Percentiles rank a stretch among this genome's conserved stretches.
phyloP scores from a whole-genome alignment of 805 yeast species.

The Myxozyma neotropica region DNA sequence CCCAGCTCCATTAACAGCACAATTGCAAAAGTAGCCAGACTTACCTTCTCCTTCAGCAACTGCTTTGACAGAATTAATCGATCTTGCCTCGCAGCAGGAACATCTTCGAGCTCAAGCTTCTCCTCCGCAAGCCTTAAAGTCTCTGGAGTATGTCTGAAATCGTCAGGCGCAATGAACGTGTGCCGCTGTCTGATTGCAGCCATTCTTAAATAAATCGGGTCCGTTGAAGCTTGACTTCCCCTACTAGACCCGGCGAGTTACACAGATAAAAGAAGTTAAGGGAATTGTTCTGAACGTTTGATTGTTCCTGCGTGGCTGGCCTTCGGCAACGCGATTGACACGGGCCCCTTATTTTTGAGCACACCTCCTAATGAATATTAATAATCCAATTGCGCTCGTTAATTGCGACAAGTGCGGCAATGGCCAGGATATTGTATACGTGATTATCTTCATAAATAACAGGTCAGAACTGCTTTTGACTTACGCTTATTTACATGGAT shows the following conservation, averaged over 20 bases:
- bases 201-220: neutral
- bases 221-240: neutral
- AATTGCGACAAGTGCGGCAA: too few species aligned
- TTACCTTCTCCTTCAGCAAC: constrained; percentile 14
- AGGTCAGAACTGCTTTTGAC: too few species aligned
- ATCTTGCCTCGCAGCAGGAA: constrained; percentile 31
- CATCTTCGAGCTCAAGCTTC: constrained; percentile 10
- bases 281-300: too few species aligned
- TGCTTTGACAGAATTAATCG: constrained; percentile 8
- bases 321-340: neutral
- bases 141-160: constrained; percentile 29
- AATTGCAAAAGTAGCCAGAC: neutral
- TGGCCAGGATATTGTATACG: too few species aligned
- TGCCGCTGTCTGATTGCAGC: constrained; percentile 28
- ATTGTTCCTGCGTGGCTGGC: neutral
- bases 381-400: too few species aligned
- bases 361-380: neutral
- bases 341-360: neutral
- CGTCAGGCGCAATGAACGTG: constrained; percentile 27
- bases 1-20: neutral
- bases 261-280: too few species aligned
- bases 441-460: too few species aligned
- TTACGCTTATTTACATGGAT: too few species aligned
- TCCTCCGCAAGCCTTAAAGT: constrained; percentile 20
- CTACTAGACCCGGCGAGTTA: too few species aligned